A percentile compares a stretch with the other conserved stretches of the same genome.
These are phyloP conservation scores for Nyssa sinensis DNA, from an alignment of 148 eudicot species.

Conservation along the genomic window DNA sequence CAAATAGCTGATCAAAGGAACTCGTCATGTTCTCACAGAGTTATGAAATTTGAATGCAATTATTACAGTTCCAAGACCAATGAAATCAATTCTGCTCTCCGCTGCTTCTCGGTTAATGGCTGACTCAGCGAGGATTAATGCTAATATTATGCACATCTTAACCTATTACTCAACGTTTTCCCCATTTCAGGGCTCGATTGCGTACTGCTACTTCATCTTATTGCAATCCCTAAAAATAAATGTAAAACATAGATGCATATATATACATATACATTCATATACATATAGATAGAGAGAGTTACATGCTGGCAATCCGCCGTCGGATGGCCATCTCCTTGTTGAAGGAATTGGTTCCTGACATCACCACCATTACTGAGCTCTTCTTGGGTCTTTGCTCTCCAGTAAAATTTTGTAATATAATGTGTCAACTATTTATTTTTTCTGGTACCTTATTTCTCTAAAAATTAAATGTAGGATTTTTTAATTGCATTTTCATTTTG, in stretches of 20 bases:
- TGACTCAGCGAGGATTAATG: not conserved
- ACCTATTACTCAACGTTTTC: conserved; percentile 1
- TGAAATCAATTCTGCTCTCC: not conserved
- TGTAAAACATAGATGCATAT: not conserved
- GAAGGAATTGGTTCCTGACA: conserved; percentile 45
- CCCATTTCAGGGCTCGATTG: not conserved
- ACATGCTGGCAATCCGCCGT: conserved; percentile 64
- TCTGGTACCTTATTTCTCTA: too few species aligned
- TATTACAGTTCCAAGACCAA: not conserved
- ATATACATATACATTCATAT: not conserved
- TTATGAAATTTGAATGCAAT: too few species aligned
- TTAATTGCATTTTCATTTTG: too few species aligned
- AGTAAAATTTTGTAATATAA: too few species aligned
- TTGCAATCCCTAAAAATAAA: not conserved
- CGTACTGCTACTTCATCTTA: not conserved
- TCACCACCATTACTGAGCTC: conserved; percentile 49
- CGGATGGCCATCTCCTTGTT: conserved; percentile 70
- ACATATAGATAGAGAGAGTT: conserved; percentile 15
- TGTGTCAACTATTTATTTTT: too few species aligned
- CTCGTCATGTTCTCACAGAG: too few species aligned
- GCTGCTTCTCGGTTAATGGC: not conserved
- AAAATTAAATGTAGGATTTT: too few species aligned
- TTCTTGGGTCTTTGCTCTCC: not conserved
- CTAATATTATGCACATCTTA: not conserved
- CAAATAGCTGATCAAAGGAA: not conserved